Evolutionary conservation across 495 filamentous ascomycete species (phyloP), one percentile per base, ranked within the genome.

Genomic region (Geoglossum glabrum): DNA sequence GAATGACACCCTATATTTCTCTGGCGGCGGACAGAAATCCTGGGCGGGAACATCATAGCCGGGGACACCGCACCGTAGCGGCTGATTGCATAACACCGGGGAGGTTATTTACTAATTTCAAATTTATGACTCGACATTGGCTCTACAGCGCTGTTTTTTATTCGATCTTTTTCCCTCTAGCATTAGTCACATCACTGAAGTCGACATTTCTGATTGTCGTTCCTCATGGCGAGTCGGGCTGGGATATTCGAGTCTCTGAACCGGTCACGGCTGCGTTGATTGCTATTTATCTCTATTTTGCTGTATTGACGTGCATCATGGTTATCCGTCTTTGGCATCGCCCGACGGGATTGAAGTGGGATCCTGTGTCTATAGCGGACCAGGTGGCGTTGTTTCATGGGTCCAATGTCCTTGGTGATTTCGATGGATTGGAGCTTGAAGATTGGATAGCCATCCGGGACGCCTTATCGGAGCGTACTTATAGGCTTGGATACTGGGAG

Each of bases 311-410:
- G 9, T 17, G 5, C 7, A 15, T 17, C 3, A 40, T 40, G 36
- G 3, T 40, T 7, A 40, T 40, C 36, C 5, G 36, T 9, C 5
- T 40, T 3, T 40, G 36, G 36, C 9, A 40, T 17, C 36, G 36
- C 3, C 3, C 69, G 63, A 86, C 87, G 0, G 88, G 88, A 1
- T 69, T 95, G 63, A 79, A 82, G 67, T 95, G 88, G 88, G 87
- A 90, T 66, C 78, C 86, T 1, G 70, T 80, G n/a, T 87, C 80
- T 17, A 68, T 93, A 21, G 88, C 84, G 11, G 88, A 94, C 65
- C 67, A 90, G 27, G 72, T 86, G 46, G 76, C 81, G 3, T 69
- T 93, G 9, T 75, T 92, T n/a, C 83, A 87, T 33, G 74, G 85
- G 47, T 87, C 85, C 45, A 95, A 94, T 66, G 79, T 81, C 17